Evolutionary conservation across 23 red algal genomes (phyloP).

Genomic region (Porphyridium purpureum): DNA sequence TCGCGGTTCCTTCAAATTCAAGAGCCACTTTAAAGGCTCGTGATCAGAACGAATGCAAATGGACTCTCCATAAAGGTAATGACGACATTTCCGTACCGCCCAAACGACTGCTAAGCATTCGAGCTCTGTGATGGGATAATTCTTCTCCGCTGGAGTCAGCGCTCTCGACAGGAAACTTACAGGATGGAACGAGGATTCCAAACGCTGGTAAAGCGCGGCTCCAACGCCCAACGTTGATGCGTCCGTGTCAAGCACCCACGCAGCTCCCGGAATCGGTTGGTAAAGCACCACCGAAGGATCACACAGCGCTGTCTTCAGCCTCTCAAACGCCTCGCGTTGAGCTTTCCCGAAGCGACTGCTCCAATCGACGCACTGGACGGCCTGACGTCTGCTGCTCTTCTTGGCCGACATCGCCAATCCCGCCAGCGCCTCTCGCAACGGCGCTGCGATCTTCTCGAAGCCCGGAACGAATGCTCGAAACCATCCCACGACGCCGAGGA

Average conservation of each 20-base stretch:
- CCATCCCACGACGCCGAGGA: too few species aligned
- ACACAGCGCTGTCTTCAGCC: neutral
- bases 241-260: conserved; percentile 15
- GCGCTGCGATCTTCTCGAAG: conserved; percentile 5
- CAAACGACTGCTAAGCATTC: conserved; percentile 22
- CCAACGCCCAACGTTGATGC: conserved; percentile 6
- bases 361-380: neutral
- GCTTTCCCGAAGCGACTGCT: too few species aligned
- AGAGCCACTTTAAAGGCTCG: neutral
- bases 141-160: neutral
- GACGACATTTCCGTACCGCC: conserved; percentile 1
- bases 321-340: conserved; percentile 7
- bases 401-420: conserved; percentile 1
- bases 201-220: conserved; percentile 8
- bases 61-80: neutral
- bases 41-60: conserved; percentile 15
- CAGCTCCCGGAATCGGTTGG: neutral
- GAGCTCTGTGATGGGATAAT: conserved; percentile 4
- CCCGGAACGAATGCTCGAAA: neutral
- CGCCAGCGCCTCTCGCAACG: conserved; percentile 9
- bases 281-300: conserved; percentile 4
- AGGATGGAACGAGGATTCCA: neutral
- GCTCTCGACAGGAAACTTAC: conserved; percentile 6
- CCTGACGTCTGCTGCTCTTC: neutral
- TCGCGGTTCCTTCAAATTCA: neutral